Evolutionary conservation across 1,139 yeast species (phyloP), one percentile per base, ranked within the genome.

Genomic region (Kluyveromyces sp.): DNA sequence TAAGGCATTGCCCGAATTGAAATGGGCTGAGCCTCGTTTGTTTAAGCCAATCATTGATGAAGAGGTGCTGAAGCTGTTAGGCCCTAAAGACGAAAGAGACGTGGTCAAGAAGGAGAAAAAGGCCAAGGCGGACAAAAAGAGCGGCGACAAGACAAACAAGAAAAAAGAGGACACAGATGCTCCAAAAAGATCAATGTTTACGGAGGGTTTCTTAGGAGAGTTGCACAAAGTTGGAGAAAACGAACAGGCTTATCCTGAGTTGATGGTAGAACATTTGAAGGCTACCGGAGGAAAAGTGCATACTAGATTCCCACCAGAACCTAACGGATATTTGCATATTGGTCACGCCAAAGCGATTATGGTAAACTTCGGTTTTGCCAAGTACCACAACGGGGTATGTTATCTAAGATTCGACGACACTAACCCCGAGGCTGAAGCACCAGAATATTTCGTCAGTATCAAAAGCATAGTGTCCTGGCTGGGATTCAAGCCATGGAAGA

Each of bases 291-390:
- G 96, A 37, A 73, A 77, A 57, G 97, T 92, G 17, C 80, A 75
- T 58, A 94, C 98, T 1, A 79, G 99, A 62, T 92, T 92, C 71
- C 99, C 99, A 29, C 98, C 98, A 4, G 98, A 92, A 68, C 98
- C 98, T 42, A 89, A 89, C 64, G 98, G 98, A 46, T 92, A 80
- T 60, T 74, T 92, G 60, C 98, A 92, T 64, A 92, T 92, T 65
- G 99, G 99, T 38, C 99, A 92, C 64, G 84, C 96, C 40, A 94
- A 94, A 69, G 98, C 98, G 42, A 92, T 92, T 62, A 84, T 92
- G 76, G 95, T 92, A 47, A 89, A 92, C 65, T 92, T 92, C 64
- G 97, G 97, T 13, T 92, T 74, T 62, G 98, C 98, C 37, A 82
- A 84, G 63, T 82, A 70, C 66, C 74, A 88, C 63, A 74, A 77